Conservation (phyloP, 331 rosid species). For the Acacia pycnantha region DNA sequence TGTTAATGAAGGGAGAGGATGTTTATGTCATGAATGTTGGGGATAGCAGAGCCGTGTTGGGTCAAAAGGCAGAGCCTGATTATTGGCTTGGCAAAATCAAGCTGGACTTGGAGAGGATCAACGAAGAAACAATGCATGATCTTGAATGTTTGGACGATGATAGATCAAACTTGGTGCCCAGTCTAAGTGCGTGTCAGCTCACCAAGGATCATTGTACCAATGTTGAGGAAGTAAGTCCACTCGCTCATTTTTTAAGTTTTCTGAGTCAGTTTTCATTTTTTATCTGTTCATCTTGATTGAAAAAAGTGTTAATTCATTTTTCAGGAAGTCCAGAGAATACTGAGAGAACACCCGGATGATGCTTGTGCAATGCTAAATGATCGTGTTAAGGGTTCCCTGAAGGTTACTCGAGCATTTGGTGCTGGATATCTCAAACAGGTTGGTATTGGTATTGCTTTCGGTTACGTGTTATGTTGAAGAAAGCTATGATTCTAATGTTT, state of each 20-base stretch:
- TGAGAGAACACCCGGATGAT: conserved; percentile 82
- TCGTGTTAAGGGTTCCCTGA: conserved; percentile 96
- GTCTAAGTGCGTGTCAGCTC: conserved; percentile 70
- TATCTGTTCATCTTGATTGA: background rate
- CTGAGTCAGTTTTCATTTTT: background rate
- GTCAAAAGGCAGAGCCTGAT: conserved; percentile 90
- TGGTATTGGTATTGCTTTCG: conserved; percentile 29
- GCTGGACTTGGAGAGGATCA: conserved; percentile 91
- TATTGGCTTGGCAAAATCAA: conserved; percentile 89
- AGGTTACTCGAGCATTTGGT: conserved; percentile 96
- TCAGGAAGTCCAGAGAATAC: conserved; percentile 88
- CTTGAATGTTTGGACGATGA: conserved; percentile 78
- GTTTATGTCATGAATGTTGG: conserved; percentile 96
- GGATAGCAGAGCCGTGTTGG: conserved; percentile 88
- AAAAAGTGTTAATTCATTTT: conserved; percentile 6
- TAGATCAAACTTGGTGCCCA: conserved; percentile 47
- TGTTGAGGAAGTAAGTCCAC: conserved; percentile 60
- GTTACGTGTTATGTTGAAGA: background rate
- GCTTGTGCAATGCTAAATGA: conserved; percentile 76
- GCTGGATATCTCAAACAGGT: conserved; percentile 99
- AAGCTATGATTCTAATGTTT: background rate
- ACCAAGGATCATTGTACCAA: conserved; percentile 86
- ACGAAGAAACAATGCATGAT: conserved; percentile 91
- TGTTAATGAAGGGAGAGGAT: conserved; percentile 97
- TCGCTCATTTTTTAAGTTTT: background rate